Evolutionary conservation across 225 moss, liverwort and hornwort genomes (phyloP).

Genomic region (Bryum argenteum): DNA sequence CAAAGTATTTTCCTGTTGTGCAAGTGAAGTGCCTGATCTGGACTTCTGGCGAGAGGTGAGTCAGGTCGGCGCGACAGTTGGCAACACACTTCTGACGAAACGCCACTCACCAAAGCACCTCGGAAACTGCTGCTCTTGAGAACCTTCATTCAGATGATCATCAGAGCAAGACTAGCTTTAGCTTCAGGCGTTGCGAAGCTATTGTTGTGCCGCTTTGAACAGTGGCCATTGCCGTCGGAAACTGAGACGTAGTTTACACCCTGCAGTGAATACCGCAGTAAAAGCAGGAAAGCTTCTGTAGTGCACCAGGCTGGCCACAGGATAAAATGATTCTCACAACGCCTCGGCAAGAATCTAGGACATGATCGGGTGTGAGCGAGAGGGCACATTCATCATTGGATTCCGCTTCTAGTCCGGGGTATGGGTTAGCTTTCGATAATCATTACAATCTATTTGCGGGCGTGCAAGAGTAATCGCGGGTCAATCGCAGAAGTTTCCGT

Average conservation of each 20-base stretch:
- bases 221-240: neutral
- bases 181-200: too few species aligned
- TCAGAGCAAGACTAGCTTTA: too few species aligned
- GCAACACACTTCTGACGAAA: neutral
- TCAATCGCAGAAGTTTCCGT: slow-evolving; percentile 17
- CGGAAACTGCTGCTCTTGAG: neutral
- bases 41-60: neutral
- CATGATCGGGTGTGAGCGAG: neutral
- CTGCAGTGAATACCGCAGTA: neutral
- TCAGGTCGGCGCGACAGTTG: neutral
- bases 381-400: slow-evolving; percentile 23
- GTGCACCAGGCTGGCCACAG: slow-evolving; percentile 5
- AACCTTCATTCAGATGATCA: neutral
- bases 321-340: neutral
- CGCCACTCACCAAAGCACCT: slow-evolving; percentile 5
- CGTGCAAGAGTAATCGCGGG: neutral
- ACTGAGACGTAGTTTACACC: neutral
- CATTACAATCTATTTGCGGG: slow-evolving; percentile 1
- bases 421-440: neutral
- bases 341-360: neutral
- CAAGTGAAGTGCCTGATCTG: too few species aligned
- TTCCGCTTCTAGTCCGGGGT: neutral
- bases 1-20: too few species aligned
- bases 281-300: neutral
- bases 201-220: too few species aligned